A percentile compares a stretch with the other conserved stretches of the same genome.
Evolutionary conservation across 441 rosid genomes (phyloP).

Genomic region (Croton laevigatus): DNA sequence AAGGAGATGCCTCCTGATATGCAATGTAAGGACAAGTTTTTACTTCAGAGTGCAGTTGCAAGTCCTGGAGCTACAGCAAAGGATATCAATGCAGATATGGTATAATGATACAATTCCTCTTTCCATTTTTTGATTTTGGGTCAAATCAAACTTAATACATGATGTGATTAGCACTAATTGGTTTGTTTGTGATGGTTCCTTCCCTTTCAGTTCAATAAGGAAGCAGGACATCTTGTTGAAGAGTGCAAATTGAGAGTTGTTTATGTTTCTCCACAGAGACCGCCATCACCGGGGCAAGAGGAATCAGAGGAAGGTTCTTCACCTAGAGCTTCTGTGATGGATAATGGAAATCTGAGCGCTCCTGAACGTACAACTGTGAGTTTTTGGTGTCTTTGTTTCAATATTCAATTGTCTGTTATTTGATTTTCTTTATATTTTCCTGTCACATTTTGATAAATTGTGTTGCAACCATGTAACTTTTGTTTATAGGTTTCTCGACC

Average conservation of each 20-base stretch:
- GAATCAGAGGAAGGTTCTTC: constrained; percentile 84
- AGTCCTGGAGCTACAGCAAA: constrained; percentile 52
- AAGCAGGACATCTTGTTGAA: constrained; percentile 51
- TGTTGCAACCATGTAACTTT: constrained; percentile 7
- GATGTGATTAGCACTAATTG: neutral
- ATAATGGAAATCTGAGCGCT: constrained; percentile 37
- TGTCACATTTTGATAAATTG: constrained; percentile 7
- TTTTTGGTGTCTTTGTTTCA: constrained; percentile 9
- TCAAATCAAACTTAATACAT: neutral
- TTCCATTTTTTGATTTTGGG: neutral
- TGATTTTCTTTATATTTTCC: neutral
- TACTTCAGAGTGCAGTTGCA: constrained; percentile 68
- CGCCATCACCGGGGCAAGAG: constrained; percentile 78
- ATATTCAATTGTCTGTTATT: neutral
- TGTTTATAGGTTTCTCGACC: constrained; percentile 48
- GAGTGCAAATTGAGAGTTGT: constrained; percentile 79
- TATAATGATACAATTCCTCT: constrained; percentile 20
- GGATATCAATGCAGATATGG: constrained; percentile 68
- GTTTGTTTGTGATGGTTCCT: neutral
- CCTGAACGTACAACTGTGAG: constrained; percentile 28
- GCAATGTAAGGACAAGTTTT: constrained; percentile 95
- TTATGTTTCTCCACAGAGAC: constrained; percentile 68
- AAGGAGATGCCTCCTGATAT: constrained; percentile 74
- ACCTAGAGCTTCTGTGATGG: constrained; percentile 52
- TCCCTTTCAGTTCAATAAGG: constrained; percentile 58